Base-by-base conservation (phyloP, 495 filamentous ascomycete genomes). In the Niebla homalea region DNA sequence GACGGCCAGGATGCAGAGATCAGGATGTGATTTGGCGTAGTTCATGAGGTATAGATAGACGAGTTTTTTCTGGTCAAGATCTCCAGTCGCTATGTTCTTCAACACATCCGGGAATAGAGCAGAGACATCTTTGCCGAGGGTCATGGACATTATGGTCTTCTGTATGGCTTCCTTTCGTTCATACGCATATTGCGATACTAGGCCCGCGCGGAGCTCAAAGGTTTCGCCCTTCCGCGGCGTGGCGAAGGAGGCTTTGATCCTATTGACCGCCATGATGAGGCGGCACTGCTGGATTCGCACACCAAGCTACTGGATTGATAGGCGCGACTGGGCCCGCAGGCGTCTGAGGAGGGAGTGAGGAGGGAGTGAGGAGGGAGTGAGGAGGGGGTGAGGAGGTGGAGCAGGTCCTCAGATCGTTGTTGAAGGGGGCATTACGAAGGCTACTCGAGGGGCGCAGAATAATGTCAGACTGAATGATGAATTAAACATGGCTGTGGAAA, bases 101-200 rank as follows among this genome's bases (percentile, higher is more conserved):
- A 99, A 77, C 12, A 99, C 90, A 60, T 99, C 92, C 16, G 92
- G 92, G 66, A 99, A 99, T 35, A 99, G 73, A 25, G 89, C 85
- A 44, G 92, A 99, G 35, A 99, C 92, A 67, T 99, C 92, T 65
- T 99, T 99, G 56, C 92, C 92, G 49, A 99, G 70, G 0, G 92
- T 99, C 92, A 99, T 99, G 59, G 92, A 84, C 86, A 95, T 95
- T 67, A 99, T 99, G 36, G 92, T 99, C 71, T 94, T 97, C 66
- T 97, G 89, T 58, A 99, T 99, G 18, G 93, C 83, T 69, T 99
- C 92, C 65, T 99, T 99, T 56, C 90, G 79, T 75, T 99, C 92
- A 67, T 93, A 95, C 50, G 93, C 92, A 82, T 97, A 99, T 70
- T 99, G 92, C 49, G 92, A 99, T 70, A 97, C 93, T 62, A 99